phyloP scores from a whole-genome alignment of 441 rosid genomes.

The Sinapis alba region DNA sequence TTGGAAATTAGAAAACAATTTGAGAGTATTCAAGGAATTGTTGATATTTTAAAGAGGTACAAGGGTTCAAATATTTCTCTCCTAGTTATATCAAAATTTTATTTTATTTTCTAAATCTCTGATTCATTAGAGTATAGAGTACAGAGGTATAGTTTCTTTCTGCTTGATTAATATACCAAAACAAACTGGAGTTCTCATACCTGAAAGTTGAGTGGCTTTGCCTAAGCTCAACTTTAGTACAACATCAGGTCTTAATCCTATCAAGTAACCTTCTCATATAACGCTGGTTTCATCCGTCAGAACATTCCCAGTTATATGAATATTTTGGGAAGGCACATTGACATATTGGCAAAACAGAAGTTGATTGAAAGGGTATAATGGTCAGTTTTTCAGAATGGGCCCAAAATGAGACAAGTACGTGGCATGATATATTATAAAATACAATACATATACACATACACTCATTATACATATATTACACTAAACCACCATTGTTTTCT shows the following conservation, averaged over 20 bases:
- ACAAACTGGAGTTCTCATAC: slow-evolving; percentile 4
- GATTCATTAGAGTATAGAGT: background rate
- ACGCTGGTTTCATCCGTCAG: too few species aligned
- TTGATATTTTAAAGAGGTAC: slow-evolving; percentile 21
- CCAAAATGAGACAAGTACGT: background rate
- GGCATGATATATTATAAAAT: background rate
- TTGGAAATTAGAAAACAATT: slow-evolving; percentile 30
- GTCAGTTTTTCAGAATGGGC: background rate
- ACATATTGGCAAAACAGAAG: background rate
- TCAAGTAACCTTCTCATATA: too few species aligned
- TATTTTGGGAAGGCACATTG: background rate
- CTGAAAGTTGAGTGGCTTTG: slow-evolving; percentile 7
- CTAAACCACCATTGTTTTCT: background rate
- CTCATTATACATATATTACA: background rate
- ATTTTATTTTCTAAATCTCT: too few species aligned
- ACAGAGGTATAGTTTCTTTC: slow-evolving; percentile 3
- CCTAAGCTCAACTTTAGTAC: background rate
- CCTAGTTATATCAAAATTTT: background rate
- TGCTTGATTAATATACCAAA: slow-evolving; percentile 43
- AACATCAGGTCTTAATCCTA: background rate
- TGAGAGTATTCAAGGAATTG: slow-evolving; percentile 32
- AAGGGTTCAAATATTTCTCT: slow-evolving; percentile 22
- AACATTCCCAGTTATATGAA: background rate
- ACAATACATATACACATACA: background rate
- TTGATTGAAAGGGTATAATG: background rate